phyloP scores from a whole-genome alignment of 306 rosid genomes.

The Geum urbanum region DNA sequence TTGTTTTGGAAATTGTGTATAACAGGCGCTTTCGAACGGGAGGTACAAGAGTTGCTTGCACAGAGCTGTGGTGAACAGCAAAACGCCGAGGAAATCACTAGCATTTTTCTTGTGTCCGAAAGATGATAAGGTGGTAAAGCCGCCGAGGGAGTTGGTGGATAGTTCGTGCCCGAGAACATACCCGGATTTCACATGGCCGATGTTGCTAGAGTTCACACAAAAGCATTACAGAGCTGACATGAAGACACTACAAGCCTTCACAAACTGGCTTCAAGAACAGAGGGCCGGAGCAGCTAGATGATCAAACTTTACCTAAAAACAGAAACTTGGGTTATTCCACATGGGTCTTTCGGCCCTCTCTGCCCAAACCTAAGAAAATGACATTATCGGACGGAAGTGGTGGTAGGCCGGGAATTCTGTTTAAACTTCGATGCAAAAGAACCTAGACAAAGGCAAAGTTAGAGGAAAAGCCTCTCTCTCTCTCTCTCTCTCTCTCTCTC shows the following conservation, averaged over 20 bases:
- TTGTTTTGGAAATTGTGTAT: not conserved
- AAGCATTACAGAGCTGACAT: constrained; percentile 87
- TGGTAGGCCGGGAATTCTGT: constrained; percentile 20
- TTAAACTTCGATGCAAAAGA: constrained; percentile 1
- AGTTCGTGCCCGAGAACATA: constrained; percentile 49
- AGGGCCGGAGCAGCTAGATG: constrained; percentile 27
- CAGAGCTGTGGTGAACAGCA: constrained; percentile 90
- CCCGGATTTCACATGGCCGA: constrained; percentile 98
- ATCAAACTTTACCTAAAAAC: not conserved
- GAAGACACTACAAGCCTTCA: constrained; percentile 71
- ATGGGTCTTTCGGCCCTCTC: constrained; percentile 2
- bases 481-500: not conserved
- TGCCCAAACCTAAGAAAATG: constrained; percentile 22
- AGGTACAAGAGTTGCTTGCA: constrained; percentile 92
- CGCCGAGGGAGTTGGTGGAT: constrained; percentile 72
- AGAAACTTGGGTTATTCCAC: constrained; percentile 6
- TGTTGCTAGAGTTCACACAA: constrained; percentile 77
- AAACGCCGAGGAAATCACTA: constrained; percentile 70
- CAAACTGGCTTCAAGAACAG: constrained; percentile 60
- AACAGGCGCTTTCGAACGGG: constrained; percentile 88
- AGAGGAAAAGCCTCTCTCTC: constrained; percentile 27
- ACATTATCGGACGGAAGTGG: constrained; percentile 16
- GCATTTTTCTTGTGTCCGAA: constrained; percentile 92
- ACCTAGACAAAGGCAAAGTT: constrained; percentile 36
- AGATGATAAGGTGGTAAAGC: constrained; percentile 69